phyloP scores from a whole-genome alignment of 768 basidiomycete genomes.

The Neoboletus magnificus region DNA sequence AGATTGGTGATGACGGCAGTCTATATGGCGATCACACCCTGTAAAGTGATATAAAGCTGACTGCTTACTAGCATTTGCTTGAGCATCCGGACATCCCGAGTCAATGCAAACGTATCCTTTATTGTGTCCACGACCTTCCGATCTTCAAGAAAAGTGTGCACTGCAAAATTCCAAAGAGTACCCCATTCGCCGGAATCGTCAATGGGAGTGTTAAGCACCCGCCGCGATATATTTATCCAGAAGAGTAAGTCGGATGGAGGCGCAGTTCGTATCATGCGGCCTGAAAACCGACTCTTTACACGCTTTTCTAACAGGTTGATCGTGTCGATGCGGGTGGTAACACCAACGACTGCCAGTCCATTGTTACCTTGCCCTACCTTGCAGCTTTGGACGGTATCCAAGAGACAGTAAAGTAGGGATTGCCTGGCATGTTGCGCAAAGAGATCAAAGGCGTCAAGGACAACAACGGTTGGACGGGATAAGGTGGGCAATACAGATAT shows the following conservation, averaged over 20 bases:
- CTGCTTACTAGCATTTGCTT: constrained; percentile 57
- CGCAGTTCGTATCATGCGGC: constrained; percentile 77
- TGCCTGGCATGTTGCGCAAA: constrained; percentile 92
- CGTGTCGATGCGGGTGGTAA: constrained; percentile 84
- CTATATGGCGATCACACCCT: constrained; percentile 32
- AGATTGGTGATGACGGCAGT: constrained; percentile 44
- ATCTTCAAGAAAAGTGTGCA: constrained; percentile 58
- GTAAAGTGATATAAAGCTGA: neutral
- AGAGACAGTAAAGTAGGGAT: constrained; percentile 87
- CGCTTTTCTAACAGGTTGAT: constrained; percentile 90
- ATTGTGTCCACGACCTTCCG: constrained; percentile 42
- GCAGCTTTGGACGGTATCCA: constrained; percentile 91
- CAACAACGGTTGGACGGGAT: constrained; percentile 71
- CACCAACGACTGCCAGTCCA: constrained; percentile 82
- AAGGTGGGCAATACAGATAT: constrained; percentile 78
- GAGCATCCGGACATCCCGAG: constrained; percentile 57
- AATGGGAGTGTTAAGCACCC: constrained; percentile 36
- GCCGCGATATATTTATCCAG: constrained; percentile 51
- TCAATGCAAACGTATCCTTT: constrained; percentile 59
- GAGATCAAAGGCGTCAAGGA: constrained; percentile 91
- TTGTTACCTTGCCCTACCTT: constrained; percentile 53
- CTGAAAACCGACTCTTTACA: constrained; percentile 96
- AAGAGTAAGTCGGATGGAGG: constrained; percentile 49
- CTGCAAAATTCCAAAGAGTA: constrained; percentile 50
- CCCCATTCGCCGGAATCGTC: constrained; percentile 51